A percentile compares a stretch with the other conserved stretches of the same genome.
Evolutionary conservation across 805 yeast genomes (phyloP).

Genomic region (Starmerella geochares): DNA sequence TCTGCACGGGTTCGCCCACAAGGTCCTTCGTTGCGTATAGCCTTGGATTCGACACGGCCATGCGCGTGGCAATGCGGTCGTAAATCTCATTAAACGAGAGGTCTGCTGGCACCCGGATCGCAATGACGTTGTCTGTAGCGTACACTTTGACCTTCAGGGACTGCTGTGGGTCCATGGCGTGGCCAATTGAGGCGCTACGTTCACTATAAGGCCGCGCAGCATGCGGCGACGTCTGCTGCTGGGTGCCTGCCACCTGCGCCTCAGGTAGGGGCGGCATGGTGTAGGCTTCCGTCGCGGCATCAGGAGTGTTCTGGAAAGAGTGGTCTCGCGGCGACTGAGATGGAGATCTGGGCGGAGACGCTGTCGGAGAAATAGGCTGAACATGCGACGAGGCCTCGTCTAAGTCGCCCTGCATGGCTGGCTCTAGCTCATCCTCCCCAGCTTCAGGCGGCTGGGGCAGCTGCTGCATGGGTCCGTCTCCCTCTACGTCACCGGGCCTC

Average conservation of each 20-base stretch:
- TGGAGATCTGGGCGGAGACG: slow-evolving; percentile 2
- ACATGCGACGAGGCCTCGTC: not conserved
- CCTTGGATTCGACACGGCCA: slow-evolving; percentile 27
- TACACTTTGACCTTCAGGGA: slow-evolving; percentile 34
- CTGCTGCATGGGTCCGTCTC: slow-evolving; percentile 25
- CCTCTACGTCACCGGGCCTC: slow-evolving; percentile 52
- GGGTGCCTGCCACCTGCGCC: not conserved
- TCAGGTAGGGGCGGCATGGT: not conserved
- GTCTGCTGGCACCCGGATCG: slow-evolving; percentile 32
- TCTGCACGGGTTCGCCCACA: slow-evolving; percentile 25
- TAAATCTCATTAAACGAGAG: slow-evolving; percentile 29
- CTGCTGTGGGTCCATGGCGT: slow-evolving; percentile 1
- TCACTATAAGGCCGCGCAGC: slow-evolving; percentile 9
- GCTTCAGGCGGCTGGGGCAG: slow-evolving; percentile 32
- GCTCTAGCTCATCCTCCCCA: not conserved
- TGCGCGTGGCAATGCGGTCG: slow-evolving; percentile 30
- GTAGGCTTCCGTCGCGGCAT: not conserved
- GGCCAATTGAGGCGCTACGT: not conserved
- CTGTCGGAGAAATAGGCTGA: not conserved
- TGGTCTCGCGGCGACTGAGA: not conserved
- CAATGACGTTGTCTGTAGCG: slow-evolving; percentile 33
- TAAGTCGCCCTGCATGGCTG: not conserved
- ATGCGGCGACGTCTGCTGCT: slow-evolving; percentile 1
- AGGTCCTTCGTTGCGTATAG: slow-evolving; percentile 27
- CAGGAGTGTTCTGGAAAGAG: not conserved